phyloP scores from a whole-genome alignment of 805 yeast species.

The Myxozyma neglecta region DNA sequence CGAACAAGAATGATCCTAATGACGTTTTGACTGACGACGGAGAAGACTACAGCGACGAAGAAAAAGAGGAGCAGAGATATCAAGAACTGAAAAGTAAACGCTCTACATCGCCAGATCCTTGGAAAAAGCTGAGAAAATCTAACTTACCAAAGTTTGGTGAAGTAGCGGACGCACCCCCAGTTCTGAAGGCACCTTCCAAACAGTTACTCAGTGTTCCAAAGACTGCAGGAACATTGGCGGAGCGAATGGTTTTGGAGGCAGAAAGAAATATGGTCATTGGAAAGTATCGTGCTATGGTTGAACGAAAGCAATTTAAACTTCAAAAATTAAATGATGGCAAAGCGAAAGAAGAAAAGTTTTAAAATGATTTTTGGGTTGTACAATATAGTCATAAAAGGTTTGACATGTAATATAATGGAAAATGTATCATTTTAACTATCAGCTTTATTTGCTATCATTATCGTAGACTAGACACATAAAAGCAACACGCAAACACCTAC shows the following conservation, averaged over 20 bases:
- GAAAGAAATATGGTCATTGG: slow-evolving; percentile 44
- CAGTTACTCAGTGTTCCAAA: slow-evolving; percentile 43
- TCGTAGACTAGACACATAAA: neutral
- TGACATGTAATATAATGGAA: neutral
- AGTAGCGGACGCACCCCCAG: slow-evolving; percentile 46
- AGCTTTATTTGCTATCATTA: neutral
- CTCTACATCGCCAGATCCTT: slow-evolving; percentile 46
- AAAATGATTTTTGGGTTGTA: neutral
- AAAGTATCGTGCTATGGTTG: slow-evolving; percentile 39
- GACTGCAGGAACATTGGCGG: slow-evolving; percentile 44
- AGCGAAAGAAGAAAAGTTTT: neutral
- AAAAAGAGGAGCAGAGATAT: slow-evolving; percentile 34
- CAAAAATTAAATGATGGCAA: neutral
- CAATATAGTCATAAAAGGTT: neutral
- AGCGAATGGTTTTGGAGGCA: slow-evolving; percentile 42
- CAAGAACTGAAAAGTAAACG: slow-evolving; percentile 23
- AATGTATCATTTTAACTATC: neutral
- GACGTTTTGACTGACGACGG: slow-evolving; percentile 37
- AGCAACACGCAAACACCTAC: neutral
- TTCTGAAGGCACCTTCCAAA: slow-evolving; percentile 39
- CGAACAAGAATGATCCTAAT: slow-evolving; percentile 26
- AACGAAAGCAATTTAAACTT: slow-evolving; percentile 16
- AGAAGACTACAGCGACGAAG: slow-evolving; percentile 25
- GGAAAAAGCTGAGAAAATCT: slow-evolving; percentile 40
- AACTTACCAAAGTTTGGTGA: slow-evolving; percentile 45